Evolutionary conservation across 345 rosid species (phyloP), one percentile per base, ranked within the genome.

Genomic region (Melaleuca quinquenervia): DNA sequence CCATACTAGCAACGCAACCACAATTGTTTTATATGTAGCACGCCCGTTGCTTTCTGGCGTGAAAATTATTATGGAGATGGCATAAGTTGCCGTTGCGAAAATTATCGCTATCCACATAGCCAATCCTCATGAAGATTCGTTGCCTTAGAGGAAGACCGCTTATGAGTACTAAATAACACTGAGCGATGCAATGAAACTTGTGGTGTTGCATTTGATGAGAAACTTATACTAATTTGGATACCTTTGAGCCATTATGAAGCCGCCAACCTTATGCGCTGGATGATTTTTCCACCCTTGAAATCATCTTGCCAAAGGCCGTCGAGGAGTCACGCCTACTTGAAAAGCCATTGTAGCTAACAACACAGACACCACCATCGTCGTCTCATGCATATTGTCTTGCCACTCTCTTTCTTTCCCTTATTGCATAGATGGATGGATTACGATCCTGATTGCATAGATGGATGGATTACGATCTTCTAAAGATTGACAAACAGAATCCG

Each of bases 151-250:
- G 86, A 10, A 82, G 83, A 11, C 82, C 88, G 5, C 89, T 54
- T 60, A 85, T 84, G 45, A 89, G 44, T 24, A 87, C 24, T 6
- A 87, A 41, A 89, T 84, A n/a, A 54, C 85, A 32, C 88, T 55
- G 15, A 88, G 64, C 3, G 82, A 89, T 76, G 82, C 41, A 3
- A 86, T 27, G 52, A 87, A 87, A 49, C 84, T 76, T 15, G 21
- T 86, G 0, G 82, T 84, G 55, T 86, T 87, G 32, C 2, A 60
- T 11, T 18, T 21, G 1, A 78, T 24, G 52, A 87, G 58, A 2
- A 1, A 0, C 9, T 6, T 26, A 44, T 56, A 87, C 6, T 4
- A 0, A 3, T 5, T 7, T 36, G 76, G 85, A 15, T 8, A 2
- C 32, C 45, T 87, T 3, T 20, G 12, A 11, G 82, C 89, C 83